Base-by-base conservation (phyloP, 805 yeast genomes). In the Spathaspora arborariae region DNA sequence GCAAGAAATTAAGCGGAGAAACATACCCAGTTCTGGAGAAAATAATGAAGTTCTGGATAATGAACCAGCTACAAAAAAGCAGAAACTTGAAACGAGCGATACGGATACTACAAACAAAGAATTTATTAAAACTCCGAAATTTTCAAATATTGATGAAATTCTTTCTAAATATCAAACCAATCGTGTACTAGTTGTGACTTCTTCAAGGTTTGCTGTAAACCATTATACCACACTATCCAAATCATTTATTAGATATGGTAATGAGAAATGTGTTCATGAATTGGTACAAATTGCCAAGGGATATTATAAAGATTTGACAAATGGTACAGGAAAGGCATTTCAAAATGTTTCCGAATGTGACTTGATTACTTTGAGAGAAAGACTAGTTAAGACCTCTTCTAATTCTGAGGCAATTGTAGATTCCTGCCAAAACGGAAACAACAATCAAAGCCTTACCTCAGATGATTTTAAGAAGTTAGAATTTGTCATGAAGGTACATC, bases 171-270 rank as follows among this genome's bases (percentile, higher is more conserved):
- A 37, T 20, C 10, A 19, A 19, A 10, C 20, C 22, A 11, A 13
- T 16, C 5, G 42, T 11, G 20, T 15, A 13, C 20, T 40, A 5
- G 42, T 40, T 5, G 11, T 40, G 19, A 40, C 42, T 10, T 7
- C 42, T 13, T 40, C 42, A 6, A 22, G 2, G 19, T 11, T 10
- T 24, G 34, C 21, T 4, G 24, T 37, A 9, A 37, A 18, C 6
- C 24, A 37, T 37, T 20, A 37, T 10, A 13, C 20, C 26, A 9
- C 20, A 39, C n/a, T n/a, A n/a, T 5, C 35, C 4, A 2, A 7
- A 18, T 19, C 45, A 33, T 5, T 42, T 9, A 26, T 37, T 15
- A 42, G 34, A 18, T 42, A 10, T 24, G 45, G 45, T 5, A 34
- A n/a, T 19, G 45, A 19, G 10, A 11, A 20, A 37, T 34, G 30